Percentiles rank a stretch among this genome's conserved stretches.
phyloP scores from a whole-genome alignment of 2,329 filamentous ascomycete species.

The Beauveria bassiana region DNA sequence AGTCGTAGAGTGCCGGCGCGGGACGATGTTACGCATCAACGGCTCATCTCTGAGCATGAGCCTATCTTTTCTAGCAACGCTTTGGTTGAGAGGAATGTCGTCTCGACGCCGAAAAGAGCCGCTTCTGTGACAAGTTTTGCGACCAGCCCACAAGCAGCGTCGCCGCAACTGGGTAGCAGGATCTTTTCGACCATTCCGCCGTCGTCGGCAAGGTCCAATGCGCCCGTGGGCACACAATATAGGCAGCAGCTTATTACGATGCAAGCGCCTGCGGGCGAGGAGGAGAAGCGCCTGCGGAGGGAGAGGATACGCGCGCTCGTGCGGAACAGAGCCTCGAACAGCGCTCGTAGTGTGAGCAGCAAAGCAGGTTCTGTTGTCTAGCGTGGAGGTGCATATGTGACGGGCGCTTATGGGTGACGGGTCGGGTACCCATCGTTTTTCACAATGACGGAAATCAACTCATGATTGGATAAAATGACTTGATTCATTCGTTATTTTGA shows the following conservation, averaged over 20 bases:
- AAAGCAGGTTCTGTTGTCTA: constrained; percentile 7
- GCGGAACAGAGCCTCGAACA: constrained; percentile 16
- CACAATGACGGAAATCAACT: not conserved
- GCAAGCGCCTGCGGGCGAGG: constrained; percentile 11
- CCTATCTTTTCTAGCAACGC: not conserved
- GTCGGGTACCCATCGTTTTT: not conserved
- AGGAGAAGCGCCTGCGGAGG: constrained; percentile 15
- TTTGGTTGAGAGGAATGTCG: not conserved
- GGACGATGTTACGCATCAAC: not conserved
- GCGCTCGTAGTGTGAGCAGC: constrained; percentile 13
- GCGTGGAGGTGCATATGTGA: not conserved
- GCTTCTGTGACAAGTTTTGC: not conserved
- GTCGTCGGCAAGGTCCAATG: constrained; percentile 11
- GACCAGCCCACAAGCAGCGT: not conserved
- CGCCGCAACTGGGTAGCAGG: not conserved
- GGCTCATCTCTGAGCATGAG: not conserved
- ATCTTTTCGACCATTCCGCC: constrained; percentile 15
- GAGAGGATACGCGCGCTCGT: constrained; percentile 22
- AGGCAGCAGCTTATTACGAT: constrained; percentile 16
- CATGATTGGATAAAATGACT: not conserved
- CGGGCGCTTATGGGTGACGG: not conserved
- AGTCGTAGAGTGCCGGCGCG: not conserved
- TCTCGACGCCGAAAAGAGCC: not conserved
- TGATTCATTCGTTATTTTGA: not conserved
- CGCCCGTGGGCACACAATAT: constrained; percentile 18